Conservation (phyloP, 805 yeast species). For the Nematodospora valgi region DNA sequence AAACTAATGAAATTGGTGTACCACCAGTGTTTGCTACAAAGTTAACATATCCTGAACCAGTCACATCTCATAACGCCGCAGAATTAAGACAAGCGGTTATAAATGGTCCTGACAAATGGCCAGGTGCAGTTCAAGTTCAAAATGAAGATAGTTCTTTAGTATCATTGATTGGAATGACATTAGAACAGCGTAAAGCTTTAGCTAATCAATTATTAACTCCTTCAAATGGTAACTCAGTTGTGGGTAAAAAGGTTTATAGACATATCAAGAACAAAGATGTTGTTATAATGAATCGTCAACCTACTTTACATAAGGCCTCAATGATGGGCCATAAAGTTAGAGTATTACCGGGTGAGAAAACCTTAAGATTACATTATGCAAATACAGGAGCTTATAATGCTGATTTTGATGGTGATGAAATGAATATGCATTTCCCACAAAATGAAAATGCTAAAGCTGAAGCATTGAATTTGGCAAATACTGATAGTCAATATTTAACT, state of each 20-base stretch:
- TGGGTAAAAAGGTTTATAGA: conserved; percentile 90
- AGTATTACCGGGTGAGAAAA: conserved; percentile 96
- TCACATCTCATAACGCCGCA: conserved; percentile 84
- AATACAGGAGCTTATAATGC: conserved; percentile 99
- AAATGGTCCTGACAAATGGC: conserved; percentile 98
- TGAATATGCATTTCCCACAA: conserved; percentile 99
- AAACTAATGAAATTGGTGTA: conserved; percentile 96
- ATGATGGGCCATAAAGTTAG: conserved; percentile 99
- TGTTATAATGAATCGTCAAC: conserved; percentile 98
- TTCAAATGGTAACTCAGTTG: conserved; percentile 53
- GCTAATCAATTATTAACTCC: conserved; percentile 96
- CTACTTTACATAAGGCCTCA: conserved; percentile 97
- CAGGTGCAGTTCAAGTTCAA: conserved; percentile 96
- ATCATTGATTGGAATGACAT: conserved; percentile 81
- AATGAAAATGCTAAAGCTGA: conserved; percentile 96
- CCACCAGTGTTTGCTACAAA: conserved; percentile 98
- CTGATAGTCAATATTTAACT: conserved; percentile 95
- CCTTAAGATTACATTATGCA: conserved; percentile 94
- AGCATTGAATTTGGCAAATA: conserved; percentile 90
- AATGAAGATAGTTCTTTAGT: conserved; percentile 89
- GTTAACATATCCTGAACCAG: conserved; percentile 97
- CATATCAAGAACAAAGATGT: conserved; percentile 94
- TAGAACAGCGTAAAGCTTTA: conserved; percentile 90
- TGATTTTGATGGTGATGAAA: conserved; percentile 99
- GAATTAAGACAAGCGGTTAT: conserved; percentile 92